Evolutionary conservation across 2,329 filamentous ascomycete genomes (phyloP).

Genomic region (Aspergillus caelatus): DNA sequence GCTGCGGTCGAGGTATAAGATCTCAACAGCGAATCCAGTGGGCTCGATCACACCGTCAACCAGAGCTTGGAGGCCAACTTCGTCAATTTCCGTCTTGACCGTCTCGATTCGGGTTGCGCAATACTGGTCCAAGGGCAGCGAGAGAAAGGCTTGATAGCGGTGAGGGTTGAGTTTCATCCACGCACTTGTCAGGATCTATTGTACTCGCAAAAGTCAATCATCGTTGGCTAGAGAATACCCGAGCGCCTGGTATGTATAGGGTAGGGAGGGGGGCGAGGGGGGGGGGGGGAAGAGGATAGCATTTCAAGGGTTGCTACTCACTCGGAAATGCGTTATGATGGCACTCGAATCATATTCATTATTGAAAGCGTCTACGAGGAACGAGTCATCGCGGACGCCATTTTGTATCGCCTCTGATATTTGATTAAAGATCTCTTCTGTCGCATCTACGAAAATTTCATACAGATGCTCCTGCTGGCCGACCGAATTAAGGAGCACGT

Average conservation of each 20-base stretch:
- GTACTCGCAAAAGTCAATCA: constrained; percentile 13
- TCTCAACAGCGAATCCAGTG: constrained; percentile 77
- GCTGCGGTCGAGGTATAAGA: constrained; percentile 89
- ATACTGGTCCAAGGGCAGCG: constrained; percentile 66
- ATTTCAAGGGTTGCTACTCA: constrained; percentile 37
- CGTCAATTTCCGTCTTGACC: constrained; percentile 81
- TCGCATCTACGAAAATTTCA: constrained; percentile 82
- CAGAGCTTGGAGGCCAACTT: constrained; percentile 79
- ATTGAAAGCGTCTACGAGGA: constrained; percentile 74
- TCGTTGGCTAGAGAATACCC: constrained; percentile 21
- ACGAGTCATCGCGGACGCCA: constrained; percentile 58
- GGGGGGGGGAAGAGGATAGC: not conserved
- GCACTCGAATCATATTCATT: constrained; percentile 66
- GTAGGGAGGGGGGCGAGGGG: too few relatives aligned
- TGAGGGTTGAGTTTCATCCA: constrained; percentile 77
- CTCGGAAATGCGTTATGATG: constrained; percentile 82
- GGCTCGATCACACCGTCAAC: constrained; percentile 79
- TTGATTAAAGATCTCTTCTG: constrained; percentile 67
- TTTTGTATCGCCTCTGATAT: constrained; percentile 61
- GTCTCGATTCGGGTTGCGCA: constrained; percentile 72
- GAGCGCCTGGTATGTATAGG: constrained; percentile 4
- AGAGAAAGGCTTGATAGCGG: constrained; percentile 73
- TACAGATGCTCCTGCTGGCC: constrained; percentile 71
- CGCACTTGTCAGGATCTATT: constrained; percentile 76
- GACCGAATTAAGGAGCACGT: constrained; percentile 68